Base-by-base conservation (phyloP, 2,329 filamentous ascomycete species). In the Penicillium sp. region DNA sequence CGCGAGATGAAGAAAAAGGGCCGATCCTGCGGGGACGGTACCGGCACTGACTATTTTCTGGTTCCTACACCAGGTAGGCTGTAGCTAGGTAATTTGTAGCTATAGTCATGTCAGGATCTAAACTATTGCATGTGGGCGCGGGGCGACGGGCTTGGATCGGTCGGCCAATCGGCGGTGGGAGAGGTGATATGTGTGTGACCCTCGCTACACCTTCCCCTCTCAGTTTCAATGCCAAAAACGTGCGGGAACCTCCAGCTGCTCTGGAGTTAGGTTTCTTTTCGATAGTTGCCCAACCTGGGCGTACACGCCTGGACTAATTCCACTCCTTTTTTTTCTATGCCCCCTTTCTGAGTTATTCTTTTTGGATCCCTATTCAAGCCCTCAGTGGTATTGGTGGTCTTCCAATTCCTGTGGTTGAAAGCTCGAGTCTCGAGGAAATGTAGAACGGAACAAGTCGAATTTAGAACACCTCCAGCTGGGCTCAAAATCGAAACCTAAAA, bases 161-260 rank as follows among this genome's bases (percentile, higher is more conserved):
- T 33, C 44, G 31, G 19, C 44, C 27, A 47, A 35, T 47, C n/a
- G 44, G 27, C 7, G 31, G 27, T 31, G 44, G 44, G 11, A 27
- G 24, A 11, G 7, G 9, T 22, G 41, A 19, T 9, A 31, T 19
- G 24, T 47, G 14, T 19, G 24, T 47, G 14, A 22, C 52, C 37
- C 59, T 66, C 64, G 64, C 58, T 54, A 52, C 55, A 66, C 64
- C 63, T 66, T 66, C 64, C 64, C 37, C 18, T 33, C 6, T 3
- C 18, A 50, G 39, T 16, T n/a, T 16, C 2, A 19, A 22, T 10
- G 36, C 41, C 31, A 18, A 3, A 3, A 35, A 36, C 11, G 19
- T 35, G 19, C 10, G 39, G 27, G 36, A 33, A 52, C 39, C 22
- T 22, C 22, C 22, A 22, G 22, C 22, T 22, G 22, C 22, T 4